Evolutionary conservation across 305 asterid species (phyloP).

Genomic region (Plantago lanceolata): DNA sequence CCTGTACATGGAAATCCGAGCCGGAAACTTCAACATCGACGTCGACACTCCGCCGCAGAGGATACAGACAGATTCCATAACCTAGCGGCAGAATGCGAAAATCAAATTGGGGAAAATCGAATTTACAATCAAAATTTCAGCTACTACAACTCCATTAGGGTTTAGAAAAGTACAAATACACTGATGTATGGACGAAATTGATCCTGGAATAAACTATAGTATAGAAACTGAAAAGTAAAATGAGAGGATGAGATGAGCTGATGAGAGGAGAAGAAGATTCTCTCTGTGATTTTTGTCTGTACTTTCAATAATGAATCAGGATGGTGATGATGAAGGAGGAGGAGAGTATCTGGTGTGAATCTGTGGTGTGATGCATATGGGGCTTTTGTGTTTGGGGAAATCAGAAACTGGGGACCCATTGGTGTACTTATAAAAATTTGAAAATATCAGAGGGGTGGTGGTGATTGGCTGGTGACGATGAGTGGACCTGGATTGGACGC

Average conservation of each 20-base stretch:
- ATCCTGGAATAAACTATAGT: background rate
- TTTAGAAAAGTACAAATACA: background rate
- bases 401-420: constrained; percentile 3
- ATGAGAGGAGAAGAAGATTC: background rate
- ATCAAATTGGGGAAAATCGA: background rate
- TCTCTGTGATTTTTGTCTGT: background rate
- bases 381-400: background rate
- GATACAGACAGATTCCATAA: constrained; percentile 62
- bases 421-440: background rate
- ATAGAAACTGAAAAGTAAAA: too few relatives aligned
- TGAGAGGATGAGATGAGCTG: background rate
- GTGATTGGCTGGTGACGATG: constrained; percentile 18
- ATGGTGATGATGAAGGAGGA: too few relatives aligned
- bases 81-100: background rate
- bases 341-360: background rate
- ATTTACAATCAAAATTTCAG: background rate
- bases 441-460: constrained; percentile 2
- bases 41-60: constrained; percentile 55
- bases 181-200: background rate
- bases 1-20: background rate
- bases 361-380: background rate
- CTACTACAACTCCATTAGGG: background rate
- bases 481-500: constrained; percentile 28
- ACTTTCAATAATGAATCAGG: too few relatives aligned
- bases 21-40: constrained; percentile 36